Conservation (phyloP, 2,329 filamentous ascomycete species). For the Nothophaeocryptopus gaeumannii region DNA sequence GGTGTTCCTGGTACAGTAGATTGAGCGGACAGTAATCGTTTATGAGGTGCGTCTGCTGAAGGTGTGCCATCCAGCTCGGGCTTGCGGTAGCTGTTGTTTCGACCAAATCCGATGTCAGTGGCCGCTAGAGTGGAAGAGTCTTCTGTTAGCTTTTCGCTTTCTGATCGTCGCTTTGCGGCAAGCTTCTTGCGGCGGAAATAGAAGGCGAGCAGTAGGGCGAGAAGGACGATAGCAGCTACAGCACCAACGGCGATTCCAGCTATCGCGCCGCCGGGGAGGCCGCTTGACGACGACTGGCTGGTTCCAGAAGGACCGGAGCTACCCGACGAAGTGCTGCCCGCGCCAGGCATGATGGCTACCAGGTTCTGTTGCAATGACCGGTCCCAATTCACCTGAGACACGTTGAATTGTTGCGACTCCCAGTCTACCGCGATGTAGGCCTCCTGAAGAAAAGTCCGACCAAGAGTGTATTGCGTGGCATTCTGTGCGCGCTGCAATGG, state of each 20-base stretch:
- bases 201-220: slow-evolving; percentile 34
- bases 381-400: slow-evolving; percentile 40
- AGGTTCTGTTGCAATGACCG: slow-evolving; percentile 25
- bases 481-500: slow-evolving; percentile 59
- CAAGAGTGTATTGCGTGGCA: slow-evolving; percentile 59
- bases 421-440: slow-evolving; percentile 53
- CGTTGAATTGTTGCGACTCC: slow-evolving; percentile 47
- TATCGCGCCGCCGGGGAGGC: slow-evolving; percentile 39
- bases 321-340: background rate
- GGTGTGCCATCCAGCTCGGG: slow-evolving; percentile 42
- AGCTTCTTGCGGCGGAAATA: slow-evolving; percentile 27
- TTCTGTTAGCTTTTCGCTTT: slow-evolving; percentile 9
- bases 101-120: slow-evolving; percentile 7
- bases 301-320: background rate
- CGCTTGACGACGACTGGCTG: slow-evolving; percentile 7
- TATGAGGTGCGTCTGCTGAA: slow-evolving; percentile 19
- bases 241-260: slow-evolving; percentile 46
- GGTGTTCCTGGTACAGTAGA: slow-evolving; percentile 12
- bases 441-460: slow-evolving; percentile 68
- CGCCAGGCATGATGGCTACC: slow-evolving; percentile 26
- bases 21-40: slow-evolving; percentile 22
- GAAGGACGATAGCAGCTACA: slow-evolving; percentile 34
- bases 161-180: slow-evolving; percentile 8
- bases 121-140: slow-evolving; percentile 1
- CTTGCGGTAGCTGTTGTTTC: slow-evolving; percentile 38